Base-by-base conservation (phyloP, 176 grass and related monocot genomes). In the Melocanna baccifera region DNA sequence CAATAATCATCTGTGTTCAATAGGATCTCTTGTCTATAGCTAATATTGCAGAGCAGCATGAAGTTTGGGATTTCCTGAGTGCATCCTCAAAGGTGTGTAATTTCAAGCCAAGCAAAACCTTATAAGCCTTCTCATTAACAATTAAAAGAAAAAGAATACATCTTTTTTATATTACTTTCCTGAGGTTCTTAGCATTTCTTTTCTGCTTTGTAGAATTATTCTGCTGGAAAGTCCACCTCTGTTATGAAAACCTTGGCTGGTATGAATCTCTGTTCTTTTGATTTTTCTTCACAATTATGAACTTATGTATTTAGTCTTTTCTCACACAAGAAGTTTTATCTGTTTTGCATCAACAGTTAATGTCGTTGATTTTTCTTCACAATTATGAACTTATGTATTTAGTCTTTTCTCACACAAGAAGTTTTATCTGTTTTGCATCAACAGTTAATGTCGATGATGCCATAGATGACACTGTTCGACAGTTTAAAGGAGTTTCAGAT, bases 41-140 rank as follows among this genome's bases (percentile, higher is more conserved):
- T 37, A 99, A 99, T 76, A 58, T 99, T 84, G 93, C 96, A 71
- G 93, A 99, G 53, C 96, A 94, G 70, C 93, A 94, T 86, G 96
- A 99, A 94, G 93, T 99, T 87, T 94, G 84, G 96, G 96, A 99
- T 83, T 99, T 99, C 59, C 77, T 99, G 40, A 96, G 96, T 90
- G 93, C 43, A 77, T 90, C 87, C 39, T 99, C 96, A 48, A 99
- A 87, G 91, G 96, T 96, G 62, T 81, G 52, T 83, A 76, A 4
- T 73, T 69, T 76, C 10, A 62, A 6, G 15, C n/a, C 61, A 83
- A 67, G 22, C 7, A 62, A 57, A 47, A 75, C 70, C 1, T 45
- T 75, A 56, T 58, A 72, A 53, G 71, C 68, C 28, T 86, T 85
- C 30, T 90, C 16, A 40, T 67, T 86, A 41, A 28, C 51, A 86